A percentile compares a stretch with the other conserved stretches of the same genome.
Evolutionary conservation across 1,139 yeast species (phyloP).

Genomic region (Yamadazyma epiphylla): DNA sequence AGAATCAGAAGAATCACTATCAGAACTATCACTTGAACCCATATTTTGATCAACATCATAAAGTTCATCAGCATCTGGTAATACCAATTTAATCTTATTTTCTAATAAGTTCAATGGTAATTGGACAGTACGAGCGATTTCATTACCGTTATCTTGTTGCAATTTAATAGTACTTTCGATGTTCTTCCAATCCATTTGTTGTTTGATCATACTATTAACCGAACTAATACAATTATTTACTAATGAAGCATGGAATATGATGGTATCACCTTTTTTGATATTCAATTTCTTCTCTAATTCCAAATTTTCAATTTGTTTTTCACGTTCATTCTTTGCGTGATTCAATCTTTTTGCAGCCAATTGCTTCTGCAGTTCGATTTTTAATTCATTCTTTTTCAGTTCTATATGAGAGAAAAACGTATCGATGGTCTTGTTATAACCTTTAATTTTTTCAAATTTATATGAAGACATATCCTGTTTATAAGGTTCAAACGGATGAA

Average conservation of each 20-base stretch:
- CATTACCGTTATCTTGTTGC: constrained; percentile 66
- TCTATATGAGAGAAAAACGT: constrained; percentile 81
- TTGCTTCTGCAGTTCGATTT: constrained; percentile 69
- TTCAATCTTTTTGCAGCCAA: constrained; percentile 72
- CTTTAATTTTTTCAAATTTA: constrained; percentile 38
- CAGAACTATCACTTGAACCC: constrained; percentile 25
- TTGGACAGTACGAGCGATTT: constrained; percentile 57
- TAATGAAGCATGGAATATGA: constrained; percentile 63
- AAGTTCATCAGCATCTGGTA: constrained; percentile 46
- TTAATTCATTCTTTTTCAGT: constrained; percentile 57
- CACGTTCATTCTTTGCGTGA: constrained; percentile 71
- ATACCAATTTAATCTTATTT: constrained; percentile 58
- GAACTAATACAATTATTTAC: constrained; percentile 72
- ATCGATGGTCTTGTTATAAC: constrained; percentile 82
- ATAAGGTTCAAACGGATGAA: constrained; percentile 76
- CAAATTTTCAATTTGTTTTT: constrained; percentile 65
- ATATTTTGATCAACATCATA: constrained; percentile 20
- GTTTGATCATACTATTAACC: constrained; percentile 64
- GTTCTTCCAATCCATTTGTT: constrained; percentile 93
- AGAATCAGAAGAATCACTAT: constrained; percentile 18
- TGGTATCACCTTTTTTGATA: constrained; percentile 66
- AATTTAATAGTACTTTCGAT: constrained; percentile 71
- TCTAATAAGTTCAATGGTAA: constrained; percentile 70
- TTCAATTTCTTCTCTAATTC: constrained; percentile 62
- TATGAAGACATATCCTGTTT: constrained; percentile 29